Conservation (phyloP, 441 rosid genomes). For the Populus hybrid region DNA sequence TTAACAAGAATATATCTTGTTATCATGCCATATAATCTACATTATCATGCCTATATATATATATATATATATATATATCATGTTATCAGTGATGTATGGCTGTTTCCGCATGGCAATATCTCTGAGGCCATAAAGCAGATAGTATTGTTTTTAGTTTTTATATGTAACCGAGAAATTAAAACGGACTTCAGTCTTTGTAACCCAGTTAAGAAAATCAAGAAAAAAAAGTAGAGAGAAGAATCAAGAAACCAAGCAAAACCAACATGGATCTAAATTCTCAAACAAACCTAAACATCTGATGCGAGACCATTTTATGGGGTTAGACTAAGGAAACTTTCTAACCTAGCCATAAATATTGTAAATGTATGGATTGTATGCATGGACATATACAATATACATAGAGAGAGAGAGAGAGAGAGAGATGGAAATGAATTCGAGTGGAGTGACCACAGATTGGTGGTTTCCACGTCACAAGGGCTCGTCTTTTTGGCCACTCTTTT, state of each 20-base stretch:
- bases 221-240: too few relatives aligned
- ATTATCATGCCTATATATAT: conserved; percentile 17
- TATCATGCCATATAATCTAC: conserved; percentile 28
- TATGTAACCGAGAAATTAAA: too few relatives aligned
- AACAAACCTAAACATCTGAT: too few relatives aligned
- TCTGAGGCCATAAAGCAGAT: background rate
- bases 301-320: too few relatives aligned
- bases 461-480: conserved; percentile 46
- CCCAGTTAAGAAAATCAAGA: too few relatives aligned
- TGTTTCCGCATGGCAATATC: conserved; percentile 1
- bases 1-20: background rate
- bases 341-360: too few relatives aligned
- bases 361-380: background rate
- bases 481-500: conserved; percentile 19
- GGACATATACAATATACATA: background rate
- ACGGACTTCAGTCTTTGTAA: background rate
- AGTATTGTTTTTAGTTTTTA: background rate
- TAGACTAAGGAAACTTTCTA: too few relatives aligned
- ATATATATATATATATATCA: background rate
- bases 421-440: conserved; percentile 28
- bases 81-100: conserved; percentile 3
- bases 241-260: too few relatives aligned
- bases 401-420: background rate
- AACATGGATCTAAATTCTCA: too few relatives aligned
- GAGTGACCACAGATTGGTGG: conserved; percentile 57